Conservation (phyloP, 2,329 filamentous ascomycete species). For the Calonectria pteridis region DNA sequence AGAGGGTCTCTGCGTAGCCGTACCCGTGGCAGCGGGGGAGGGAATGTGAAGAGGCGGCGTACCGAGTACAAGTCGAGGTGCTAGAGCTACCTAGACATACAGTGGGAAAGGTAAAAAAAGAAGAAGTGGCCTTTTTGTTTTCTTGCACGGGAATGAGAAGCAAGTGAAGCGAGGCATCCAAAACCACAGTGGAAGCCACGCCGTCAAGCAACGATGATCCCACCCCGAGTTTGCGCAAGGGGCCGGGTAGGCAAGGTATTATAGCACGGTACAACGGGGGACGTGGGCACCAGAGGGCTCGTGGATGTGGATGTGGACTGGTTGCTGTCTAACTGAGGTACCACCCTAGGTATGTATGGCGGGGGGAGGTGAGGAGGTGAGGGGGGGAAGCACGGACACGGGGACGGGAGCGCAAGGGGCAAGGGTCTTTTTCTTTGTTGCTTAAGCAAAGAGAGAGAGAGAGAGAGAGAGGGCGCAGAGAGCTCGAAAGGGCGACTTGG, state of each 20-base stretch:
- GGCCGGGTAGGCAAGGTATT: conserved; percentile 12
- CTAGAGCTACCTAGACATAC: neutral
- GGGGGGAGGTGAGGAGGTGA: neutral
- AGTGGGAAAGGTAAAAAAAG: conserved; percentile 5
- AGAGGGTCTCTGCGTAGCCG: conserved; percentile 17
- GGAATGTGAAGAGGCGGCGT: conserved; percentile 1
- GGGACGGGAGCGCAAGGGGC: conserved; percentile 8
- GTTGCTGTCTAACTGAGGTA: conserved; percentile 12
- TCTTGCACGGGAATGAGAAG: conserved; percentile 1
- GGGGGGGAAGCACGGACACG: conserved; percentile 15
- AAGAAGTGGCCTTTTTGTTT: conserved; percentile 10
- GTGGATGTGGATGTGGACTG: neutral
- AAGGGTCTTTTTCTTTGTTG: neutral
- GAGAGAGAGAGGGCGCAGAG: too few species aligned
- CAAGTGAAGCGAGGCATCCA: neutral
- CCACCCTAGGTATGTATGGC: conserved; percentile 2
- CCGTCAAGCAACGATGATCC: conserved; percentile 29
- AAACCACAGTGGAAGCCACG: conserved; percentile 21
- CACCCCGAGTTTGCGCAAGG: conserved; percentile 22
- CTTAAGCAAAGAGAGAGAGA: neutral
- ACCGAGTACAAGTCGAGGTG: conserved; percentile 7
- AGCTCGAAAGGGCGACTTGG: neutral
- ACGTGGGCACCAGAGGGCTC: conserved; percentile 7
- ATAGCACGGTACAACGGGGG: conserved; percentile 11
- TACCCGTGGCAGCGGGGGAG: conserved; percentile 2